A percentile compares a stretch with the other conserved stretches of the same genome.
Conservation (phyloP, 2,329 filamentous ascomycete genomes). For the Biscogniauxia marginata region DNA sequence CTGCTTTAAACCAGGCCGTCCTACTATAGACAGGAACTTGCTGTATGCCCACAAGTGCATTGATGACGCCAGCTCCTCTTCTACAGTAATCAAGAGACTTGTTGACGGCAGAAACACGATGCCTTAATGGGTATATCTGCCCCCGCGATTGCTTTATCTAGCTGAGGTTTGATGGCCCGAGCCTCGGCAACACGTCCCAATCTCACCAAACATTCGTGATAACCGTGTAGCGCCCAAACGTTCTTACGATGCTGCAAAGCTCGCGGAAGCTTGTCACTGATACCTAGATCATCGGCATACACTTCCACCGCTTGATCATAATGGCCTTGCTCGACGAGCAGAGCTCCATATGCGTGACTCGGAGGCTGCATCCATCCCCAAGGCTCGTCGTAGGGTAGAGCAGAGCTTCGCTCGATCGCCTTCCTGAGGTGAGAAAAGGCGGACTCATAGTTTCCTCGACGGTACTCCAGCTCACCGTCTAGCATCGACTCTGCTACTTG, state of each 20-base stretch:
- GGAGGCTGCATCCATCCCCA: slow-evolving; percentile 81
- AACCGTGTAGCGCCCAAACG: slow-evolving; percentile 73
- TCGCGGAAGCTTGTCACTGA: slow-evolving; percentile 59
- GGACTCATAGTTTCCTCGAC: slow-evolving; percentile 52
- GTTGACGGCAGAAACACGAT: slow-evolving; percentile 37
- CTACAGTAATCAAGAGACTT: no score
- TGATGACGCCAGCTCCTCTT: background rate
- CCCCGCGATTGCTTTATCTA: slow-evolving; percentile 23
- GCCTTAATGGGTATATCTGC: slow-evolving; percentile 34
- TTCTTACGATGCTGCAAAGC: slow-evolving; percentile 69
- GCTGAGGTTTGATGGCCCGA: slow-evolving; percentile 21
- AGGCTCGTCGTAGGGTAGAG: slow-evolving; percentile 68
- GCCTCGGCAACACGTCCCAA: slow-evolving; percentile 48
- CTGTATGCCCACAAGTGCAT: no score
- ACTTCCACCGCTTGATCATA: slow-evolving; percentile 54
- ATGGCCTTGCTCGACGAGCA: slow-evolving; percentile 65
- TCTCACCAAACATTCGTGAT: slow-evolving; percentile 64
- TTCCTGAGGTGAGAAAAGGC: slow-evolving; percentile 60
- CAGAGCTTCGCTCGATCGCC: slow-evolving; percentile 60
- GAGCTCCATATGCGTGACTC: slow-evolving; percentile 67
- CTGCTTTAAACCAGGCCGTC: no score
- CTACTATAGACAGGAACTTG: no score
- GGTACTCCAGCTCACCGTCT: slow-evolving; percentile 72
- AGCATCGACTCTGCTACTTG: slow-evolving; percentile 65
- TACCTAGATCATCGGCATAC: slow-evolving; percentile 61